Evolutionary conservation across 1,284 basidiomycete species (phyloP), one percentile per base, ranked within the genome.

Genomic region (Irpex rosettiformis): DNA sequence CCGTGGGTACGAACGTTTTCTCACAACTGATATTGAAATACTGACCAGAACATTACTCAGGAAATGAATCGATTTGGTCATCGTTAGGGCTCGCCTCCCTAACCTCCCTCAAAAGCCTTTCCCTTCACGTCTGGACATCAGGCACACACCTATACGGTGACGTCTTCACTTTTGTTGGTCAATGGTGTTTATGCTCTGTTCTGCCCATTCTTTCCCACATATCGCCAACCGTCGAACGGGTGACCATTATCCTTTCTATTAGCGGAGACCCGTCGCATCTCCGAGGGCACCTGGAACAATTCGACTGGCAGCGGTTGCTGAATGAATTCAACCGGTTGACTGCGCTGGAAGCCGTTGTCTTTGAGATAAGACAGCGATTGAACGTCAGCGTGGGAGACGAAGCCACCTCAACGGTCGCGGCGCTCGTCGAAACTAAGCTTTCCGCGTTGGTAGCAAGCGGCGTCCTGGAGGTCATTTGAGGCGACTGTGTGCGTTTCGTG

Each of bases 171-270:
- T 54, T 52, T 43, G 42, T 43, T 18, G 57, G 51, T 10, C 57
- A 58, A 37, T 58, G 57, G 57, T 58, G 57, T 52, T 42, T 54
- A 24, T 58, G 51, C 52, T 48, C 28, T 40, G 51, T 58, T 25
- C 16, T 52, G 33, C 52, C 30, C 1, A 33, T 33, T 16, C 51
- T 21, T 27, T 47, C 40, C 37, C 53, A 27, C 57, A 27, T 7
- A 37, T 27, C 49, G 7, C 24, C 57, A 27, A 47, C 52, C n/a
- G 49, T 54, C 4, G 27, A 24, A 13, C 22, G 24, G 16, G 21
- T 58, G 21, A 22, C 13, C 42, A 5, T 53, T 40, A 29, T 42
- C 25, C 40, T 58, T 13, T 27, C 37, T 21, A 7, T 58, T 27
- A 28, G 24, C 7, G 55, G 57, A 24, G 43, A 58, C 40, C 52